Conservation (phyloP, 2,329 filamentous ascomycete genomes). For the Fusarium nygamai region DNA sequence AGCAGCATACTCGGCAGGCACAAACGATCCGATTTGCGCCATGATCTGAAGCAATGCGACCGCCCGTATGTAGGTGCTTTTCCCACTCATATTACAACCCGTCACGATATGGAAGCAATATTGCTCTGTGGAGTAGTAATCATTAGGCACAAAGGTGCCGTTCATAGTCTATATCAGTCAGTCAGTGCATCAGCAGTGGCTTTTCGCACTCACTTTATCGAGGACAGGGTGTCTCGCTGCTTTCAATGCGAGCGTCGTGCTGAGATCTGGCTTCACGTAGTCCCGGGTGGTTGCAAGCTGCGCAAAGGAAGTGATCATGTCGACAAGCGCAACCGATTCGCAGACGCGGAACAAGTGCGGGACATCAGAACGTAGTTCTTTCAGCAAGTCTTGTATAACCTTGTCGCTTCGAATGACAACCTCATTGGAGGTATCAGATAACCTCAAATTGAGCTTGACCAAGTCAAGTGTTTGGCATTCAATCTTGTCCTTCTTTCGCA, state of each 20-base stretch:
- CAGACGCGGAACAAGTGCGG: slow-evolving; percentile 83
- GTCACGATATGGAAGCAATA: slow-evolving; percentile 92
- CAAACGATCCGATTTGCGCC: slow-evolving; percentile 92
- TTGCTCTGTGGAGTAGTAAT: slow-evolving; percentile 84
- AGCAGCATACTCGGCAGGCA: slow-evolving; percentile 85
- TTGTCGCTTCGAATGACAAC: slow-evolving; percentile 84
- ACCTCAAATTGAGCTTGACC: slow-evolving; percentile 81
- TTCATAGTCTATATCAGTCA: slow-evolving; percentile 60
- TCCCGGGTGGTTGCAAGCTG: slow-evolving; percentile 72
- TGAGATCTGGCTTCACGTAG: slow-evolving; percentile 74
- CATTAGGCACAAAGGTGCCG: slow-evolving; percentile 83
- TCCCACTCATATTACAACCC: slow-evolving; percentile 98
- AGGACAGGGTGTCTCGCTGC: slow-evolving; percentile 81
- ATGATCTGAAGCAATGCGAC: slow-evolving; percentile 88
- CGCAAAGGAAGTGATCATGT: slow-evolving; percentile 84
- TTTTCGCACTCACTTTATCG: slow-evolving; percentile 64
- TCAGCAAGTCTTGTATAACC: slow-evolving; percentile 76
- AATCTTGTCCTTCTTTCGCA: slow-evolving; percentile 76
- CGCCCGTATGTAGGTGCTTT: slow-evolving; percentile 92
- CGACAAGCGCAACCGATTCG: slow-evolving; percentile 85
- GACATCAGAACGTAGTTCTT: slow-evolving; percentile 76
- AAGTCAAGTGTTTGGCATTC: slow-evolving; percentile 90
- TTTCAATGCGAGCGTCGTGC: slow-evolving; percentile 75
- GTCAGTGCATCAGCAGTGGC: neutral
- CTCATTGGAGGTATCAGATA: slow-evolving; percentile 84